A percentile compares a stretch with the other conserved stretches of the same genome.
phyloP scores from a whole-genome alignment of 2,329 filamentous ascomycete genomes.

The Trichoderma guizhouense region DNA sequence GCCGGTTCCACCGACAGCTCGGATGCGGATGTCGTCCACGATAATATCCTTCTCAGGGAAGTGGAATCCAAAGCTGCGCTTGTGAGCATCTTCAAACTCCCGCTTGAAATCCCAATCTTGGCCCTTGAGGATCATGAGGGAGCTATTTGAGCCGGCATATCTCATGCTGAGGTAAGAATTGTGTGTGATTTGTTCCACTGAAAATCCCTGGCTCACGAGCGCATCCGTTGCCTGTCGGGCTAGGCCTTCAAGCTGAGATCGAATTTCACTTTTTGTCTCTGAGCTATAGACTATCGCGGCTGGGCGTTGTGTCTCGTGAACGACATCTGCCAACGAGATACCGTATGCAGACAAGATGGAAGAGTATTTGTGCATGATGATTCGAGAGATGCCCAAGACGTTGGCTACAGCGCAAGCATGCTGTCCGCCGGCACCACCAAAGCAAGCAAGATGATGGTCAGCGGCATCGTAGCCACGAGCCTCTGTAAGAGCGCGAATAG shows the following conservation, averaged over 20 bases:
- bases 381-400: constrained; percentile 41
- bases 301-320: constrained; percentile 41
- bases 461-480: constrained; percentile 35
- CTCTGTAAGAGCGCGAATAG: constrained; percentile 36
- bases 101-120: constrained; percentile 26
- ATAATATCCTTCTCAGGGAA: constrained; percentile 40
- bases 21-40: constrained; percentile 42
- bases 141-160: constrained; percentile 42
- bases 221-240: constrained; percentile 24
- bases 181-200: constrained; percentile 38
- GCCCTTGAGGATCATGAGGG: constrained; percentile 35
- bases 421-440: constrained; percentile 41
- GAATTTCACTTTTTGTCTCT: constrained; percentile 21
- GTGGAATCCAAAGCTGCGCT: constrained; percentile 73
- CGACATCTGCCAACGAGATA: constrained; percentile 44
- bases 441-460: constrained; percentile 35
- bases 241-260: constrained; percentile 25
- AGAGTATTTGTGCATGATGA: constrained; percentile 44
- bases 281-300: constrained; percentile 30
- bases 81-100: constrained; percentile 54
- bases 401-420: constrained; percentile 43
- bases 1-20: constrained; percentile 32
- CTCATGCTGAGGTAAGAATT: constrained; percentile 42
- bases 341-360: constrained; percentile 46
- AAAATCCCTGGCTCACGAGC: constrained; percentile 31